Conservation (phyloP, 169 alveolate genomes). For the Eimeria falciformis region DNA sequence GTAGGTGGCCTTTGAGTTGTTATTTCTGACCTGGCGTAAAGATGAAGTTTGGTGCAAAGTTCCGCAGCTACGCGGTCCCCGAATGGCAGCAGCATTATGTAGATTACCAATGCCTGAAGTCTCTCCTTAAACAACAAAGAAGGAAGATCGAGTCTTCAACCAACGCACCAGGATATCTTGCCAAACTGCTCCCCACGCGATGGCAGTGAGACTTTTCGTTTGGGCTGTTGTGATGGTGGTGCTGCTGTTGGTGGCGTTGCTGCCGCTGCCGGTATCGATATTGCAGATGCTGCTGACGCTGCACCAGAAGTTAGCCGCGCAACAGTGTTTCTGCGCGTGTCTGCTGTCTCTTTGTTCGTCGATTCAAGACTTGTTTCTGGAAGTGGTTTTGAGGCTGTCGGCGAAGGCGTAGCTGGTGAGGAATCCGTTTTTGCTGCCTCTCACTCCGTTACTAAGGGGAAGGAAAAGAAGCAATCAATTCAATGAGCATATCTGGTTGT, state of each 20-base stretch:
- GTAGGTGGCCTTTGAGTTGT: neutral
- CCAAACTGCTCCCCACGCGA: conserved; percentile 12
- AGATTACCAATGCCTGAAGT: conserved; percentile 39
- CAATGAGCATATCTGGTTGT: too few species aligned
- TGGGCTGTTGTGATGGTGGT: neutral
- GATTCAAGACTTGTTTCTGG: too few species aligned
- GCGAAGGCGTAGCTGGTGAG: too few species aligned
- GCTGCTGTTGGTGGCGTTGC: conserved; percentile 4
- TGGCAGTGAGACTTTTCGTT: conserved; percentile 17
- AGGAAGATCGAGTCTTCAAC: neutral
- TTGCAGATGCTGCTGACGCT: conserved; percentile 1
- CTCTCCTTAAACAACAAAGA: conserved; percentile 30
- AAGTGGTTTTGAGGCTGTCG: too few species aligned
- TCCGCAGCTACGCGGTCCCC: conserved; percentile 71
- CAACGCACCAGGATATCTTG: conserved; percentile 23
- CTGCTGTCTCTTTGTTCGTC: too few species aligned
- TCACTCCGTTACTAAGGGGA: too few species aligned
- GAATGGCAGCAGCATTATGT: conserved; percentile 73
- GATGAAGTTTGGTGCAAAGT: conserved; percentile 77
- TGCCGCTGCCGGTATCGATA: neutral
- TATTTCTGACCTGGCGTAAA: neutral
- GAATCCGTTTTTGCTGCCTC: too few species aligned
- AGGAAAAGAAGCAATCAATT: too few species aligned
- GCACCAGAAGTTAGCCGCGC: neutral
- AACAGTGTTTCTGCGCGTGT: neutral